These are phyloP conservation scores for Aspergillus carbonarius DNA, from an alignment of 2,329 filamentous ascomycete species.

Conservation along the genomic window DNA sequence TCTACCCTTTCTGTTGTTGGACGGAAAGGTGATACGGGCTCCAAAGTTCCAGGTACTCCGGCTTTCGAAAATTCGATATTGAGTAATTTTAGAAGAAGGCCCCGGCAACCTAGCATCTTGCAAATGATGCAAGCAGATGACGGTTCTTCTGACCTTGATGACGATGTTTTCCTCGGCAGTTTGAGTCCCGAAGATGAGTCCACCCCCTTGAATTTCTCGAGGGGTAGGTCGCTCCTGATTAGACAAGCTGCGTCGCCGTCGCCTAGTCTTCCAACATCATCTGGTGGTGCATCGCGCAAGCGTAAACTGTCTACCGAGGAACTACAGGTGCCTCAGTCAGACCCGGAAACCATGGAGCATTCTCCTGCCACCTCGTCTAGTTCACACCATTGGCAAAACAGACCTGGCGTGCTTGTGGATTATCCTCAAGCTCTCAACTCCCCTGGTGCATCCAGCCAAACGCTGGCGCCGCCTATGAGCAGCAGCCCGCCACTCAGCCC, in stretches of 20 bases:
- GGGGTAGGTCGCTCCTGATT: slow-evolving; percentile 31
- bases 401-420: slow-evolving; percentile 7
- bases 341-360: slow-evolving; percentile 19
- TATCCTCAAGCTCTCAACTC: slow-evolving; percentile 14
- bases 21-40: slow-evolving; percentile 37
- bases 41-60: slow-evolving; percentile 41
- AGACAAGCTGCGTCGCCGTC: slow-evolving; percentile 23
- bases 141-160: slow-evolving; percentile 35
- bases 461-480: slow-evolving; percentile 40
- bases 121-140: slow-evolving; percentile 46
- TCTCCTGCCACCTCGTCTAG: slow-evolving; percentile 19
- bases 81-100: slow-evolving; percentile 45
- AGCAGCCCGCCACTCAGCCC: slow-evolving; percentile 31
- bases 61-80: slow-evolving; percentile 44
- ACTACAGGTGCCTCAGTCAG: slow-evolving; percentile 30
- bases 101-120: slow-evolving; percentile 46
- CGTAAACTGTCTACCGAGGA: slow-evolving; percentile 34
- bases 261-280: slow-evolving; percentile 26
- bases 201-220: slow-evolving; percentile 41
- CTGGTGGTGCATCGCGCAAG: slow-evolving; percentile 35
- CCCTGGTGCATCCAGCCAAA: slow-evolving; percentile 33
- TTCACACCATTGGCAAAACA: background rate
- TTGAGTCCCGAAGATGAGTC: slow-evolving; percentile 47
- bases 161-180: slow-evolving; percentile 44
- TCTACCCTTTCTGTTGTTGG: slow-evolving; percentile 39